phyloP scores from a whole-genome alignment of 2,329 filamentous ascomycete species.

The Cladophialophora carrionii region DNA sequence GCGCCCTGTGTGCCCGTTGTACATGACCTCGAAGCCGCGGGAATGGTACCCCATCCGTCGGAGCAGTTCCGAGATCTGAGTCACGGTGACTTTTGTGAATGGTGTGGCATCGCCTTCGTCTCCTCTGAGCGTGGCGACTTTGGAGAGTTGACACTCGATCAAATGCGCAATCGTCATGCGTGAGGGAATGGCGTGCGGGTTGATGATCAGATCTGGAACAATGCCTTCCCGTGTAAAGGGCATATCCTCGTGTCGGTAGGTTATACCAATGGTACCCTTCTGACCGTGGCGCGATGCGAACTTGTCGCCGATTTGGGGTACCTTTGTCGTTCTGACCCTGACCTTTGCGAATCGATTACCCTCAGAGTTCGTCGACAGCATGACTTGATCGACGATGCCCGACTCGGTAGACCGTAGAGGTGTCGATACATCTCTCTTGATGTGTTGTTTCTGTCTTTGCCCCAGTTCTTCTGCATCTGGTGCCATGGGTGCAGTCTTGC shows the following conservation, averaged over 20 bases:
- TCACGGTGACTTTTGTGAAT: slow-evolving; percentile 96
- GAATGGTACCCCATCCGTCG: slow-evolving; percentile 92
- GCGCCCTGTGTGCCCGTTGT: slow-evolving; percentile 93
- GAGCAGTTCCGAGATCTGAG: slow-evolving; percentile 84
- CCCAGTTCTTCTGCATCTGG: slow-evolving; percentile 92
- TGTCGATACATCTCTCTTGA: slow-evolving; percentile 93
- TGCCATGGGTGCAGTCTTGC: slow-evolving; percentile 94
- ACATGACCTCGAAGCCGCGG: slow-evolving; percentile 97
- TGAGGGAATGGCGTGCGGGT: slow-evolving; percentile 98
- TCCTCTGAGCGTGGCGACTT: slow-evolving; percentile 89
- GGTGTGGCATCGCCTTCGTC: slow-evolving; percentile 97
- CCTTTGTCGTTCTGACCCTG: slow-evolving; percentile 93
- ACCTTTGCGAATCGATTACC: slow-evolving; percentile 97
- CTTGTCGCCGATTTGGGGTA: slow-evolving; percentile 98
- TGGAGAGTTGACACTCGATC: slow-evolving; percentile 97
- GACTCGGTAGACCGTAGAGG: slow-evolving; percentile 93
- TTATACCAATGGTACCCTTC: slow-evolving; percentile 98
- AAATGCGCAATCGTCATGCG: slow-evolving; percentile 99
- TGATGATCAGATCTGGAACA: slow-evolving; percentile 95
- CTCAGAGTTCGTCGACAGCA: slow-evolving; percentile 92
- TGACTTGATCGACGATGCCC: slow-evolving; percentile 91
- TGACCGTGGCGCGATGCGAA: slow-evolving; percentile 99
- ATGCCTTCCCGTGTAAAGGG: slow-evolving; percentile 92
- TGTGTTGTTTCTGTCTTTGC: slow-evolving; percentile 84
- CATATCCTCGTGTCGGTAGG: slow-evolving; percentile 98